These are phyloP conservation scores for Pseudocercospora fuligena DNA, from an alignment of 2,329 filamentous ascomycete genomes.

Conservation along the genomic window DNA sequence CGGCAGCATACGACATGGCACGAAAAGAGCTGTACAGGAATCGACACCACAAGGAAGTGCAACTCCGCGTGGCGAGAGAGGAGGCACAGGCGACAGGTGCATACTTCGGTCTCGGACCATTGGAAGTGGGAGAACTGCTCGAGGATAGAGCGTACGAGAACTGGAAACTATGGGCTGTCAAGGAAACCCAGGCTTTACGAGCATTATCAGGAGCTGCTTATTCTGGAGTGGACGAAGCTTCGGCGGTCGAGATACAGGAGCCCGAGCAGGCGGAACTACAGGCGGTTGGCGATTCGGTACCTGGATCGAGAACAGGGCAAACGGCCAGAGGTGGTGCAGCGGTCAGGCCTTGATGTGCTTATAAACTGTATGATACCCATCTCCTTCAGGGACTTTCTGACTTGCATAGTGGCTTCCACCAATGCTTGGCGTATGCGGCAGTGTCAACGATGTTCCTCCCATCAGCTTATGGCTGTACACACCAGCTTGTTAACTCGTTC, in stretches of 20 bases:
- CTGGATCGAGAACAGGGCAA: slow-evolving; percentile 40
- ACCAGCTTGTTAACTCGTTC: too few relatives aligned
- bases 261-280: slow-evolving; percentile 44
- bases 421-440: too few relatives aligned
- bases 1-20: slow-evolving; percentile 80
- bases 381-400: neutral
- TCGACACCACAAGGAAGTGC: slow-evolving; percentile 80
- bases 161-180: slow-evolving; percentile 81
- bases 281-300: slow-evolving; percentile 41
- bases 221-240: slow-evolving; percentile 43
- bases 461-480: neutral
- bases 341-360: slow-evolving; percentile 39
- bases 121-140: slow-evolving; percentile 79
- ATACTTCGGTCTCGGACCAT: slow-evolving; percentile 78
- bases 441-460: neutral
- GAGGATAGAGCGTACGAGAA: slow-evolving; percentile 79
- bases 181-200: slow-evolving; percentile 56
- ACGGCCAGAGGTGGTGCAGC: slow-evolving; percentile 45
- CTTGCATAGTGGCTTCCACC: neutral
- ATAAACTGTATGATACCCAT: slow-evolving; percentile 24
- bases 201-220: slow-evolving; percentile 54
- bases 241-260: slow-evolving; percentile 37
- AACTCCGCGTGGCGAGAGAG: slow-evolving; percentile 80
- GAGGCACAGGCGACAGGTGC: slow-evolving; percentile 85
- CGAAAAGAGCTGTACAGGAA: slow-evolving; percentile 89